Conservation (phyloP, 495 filamentous ascomycete genomes). For the Jackrogersella minutella region DNA sequence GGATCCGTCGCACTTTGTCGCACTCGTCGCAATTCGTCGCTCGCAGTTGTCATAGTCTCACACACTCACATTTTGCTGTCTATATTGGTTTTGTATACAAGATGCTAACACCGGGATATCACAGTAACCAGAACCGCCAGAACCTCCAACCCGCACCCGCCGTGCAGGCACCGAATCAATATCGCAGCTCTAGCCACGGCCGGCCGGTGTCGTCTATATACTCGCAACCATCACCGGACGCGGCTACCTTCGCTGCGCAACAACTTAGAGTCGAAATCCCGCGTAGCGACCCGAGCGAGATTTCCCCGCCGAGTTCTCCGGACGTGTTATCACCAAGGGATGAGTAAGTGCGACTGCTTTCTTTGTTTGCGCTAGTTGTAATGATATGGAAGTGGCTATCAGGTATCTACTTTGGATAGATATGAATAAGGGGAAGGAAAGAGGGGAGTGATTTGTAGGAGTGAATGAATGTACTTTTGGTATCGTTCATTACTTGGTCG, state of each 20-base stretch:
- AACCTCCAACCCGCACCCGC: constrained; percentile 36
- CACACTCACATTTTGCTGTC: constrained; percentile 5
- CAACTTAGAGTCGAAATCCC: constrained; percentile 47
- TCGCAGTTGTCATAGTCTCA: constrained; percentile 6
- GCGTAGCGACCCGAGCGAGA: constrained; percentile 47
- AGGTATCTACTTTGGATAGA: too few relatives aligned
- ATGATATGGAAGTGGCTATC: constrained; percentile 5
- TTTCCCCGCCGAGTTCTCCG: constrained; percentile 60
- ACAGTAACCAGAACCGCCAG: constrained; percentile 32
- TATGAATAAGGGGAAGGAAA: not conserved
- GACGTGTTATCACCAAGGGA: constrained; percentile 46
- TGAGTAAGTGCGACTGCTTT: constrained; percentile 43
- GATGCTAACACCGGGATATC: constrained; percentile 38
- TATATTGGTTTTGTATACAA: constrained; percentile 6
- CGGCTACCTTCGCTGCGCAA: constrained; percentile 40
- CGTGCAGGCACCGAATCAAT: constrained; percentile 43
- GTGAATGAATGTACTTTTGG: constrained; percentile 10
- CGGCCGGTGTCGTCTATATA: constrained; percentile 54
- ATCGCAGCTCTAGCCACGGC: constrained; percentile 45
- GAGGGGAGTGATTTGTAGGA: not conserved
- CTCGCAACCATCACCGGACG: constrained; percentile 45
- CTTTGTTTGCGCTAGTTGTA: constrained; percentile 7
- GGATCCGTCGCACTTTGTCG: constrained; percentile 13
- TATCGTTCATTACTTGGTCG: constrained; percentile 1
- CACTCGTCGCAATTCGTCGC: constrained; percentile 5